Evolutionary conservation across 2,329 filamentous ascomycete genomes (phyloP).

Genomic region (Tolypocladium inflatum): DNA sequence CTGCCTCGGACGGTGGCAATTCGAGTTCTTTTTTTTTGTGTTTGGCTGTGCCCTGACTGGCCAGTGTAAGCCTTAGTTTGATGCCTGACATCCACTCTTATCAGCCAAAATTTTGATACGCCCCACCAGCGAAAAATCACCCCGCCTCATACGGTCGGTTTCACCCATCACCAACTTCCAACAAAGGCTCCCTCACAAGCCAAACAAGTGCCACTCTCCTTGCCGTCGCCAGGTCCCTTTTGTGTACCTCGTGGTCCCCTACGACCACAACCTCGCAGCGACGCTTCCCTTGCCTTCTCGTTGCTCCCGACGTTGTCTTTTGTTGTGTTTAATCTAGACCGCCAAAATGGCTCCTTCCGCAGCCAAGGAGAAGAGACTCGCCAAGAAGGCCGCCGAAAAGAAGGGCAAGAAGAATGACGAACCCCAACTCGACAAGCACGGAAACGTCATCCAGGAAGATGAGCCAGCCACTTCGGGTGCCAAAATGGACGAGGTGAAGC

Average conservation of each 20-base stretch:
- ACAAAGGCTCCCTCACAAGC: constrained; percentile 2
- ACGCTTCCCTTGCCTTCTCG: not conserved
- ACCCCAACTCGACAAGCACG: constrained; percentile 53
- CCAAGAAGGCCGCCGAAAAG: constrained; percentile 62
- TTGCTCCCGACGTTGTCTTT: constrained; percentile 1
- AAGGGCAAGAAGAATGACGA: constrained; percentile 69
- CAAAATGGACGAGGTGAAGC: constrained; percentile 74
- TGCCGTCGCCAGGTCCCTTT: not conserved
- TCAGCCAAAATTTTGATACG: constrained; percentile 25
- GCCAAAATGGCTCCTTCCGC: constrained; percentile 52
- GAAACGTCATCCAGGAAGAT: constrained; percentile 45
- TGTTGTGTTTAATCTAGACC: constrained; percentile 6
- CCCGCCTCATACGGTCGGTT: constrained; percentile 21
- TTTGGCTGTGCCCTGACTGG: constrained; percentile 2
- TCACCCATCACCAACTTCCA: constrained; percentile 8
- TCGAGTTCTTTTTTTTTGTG: not conserved
- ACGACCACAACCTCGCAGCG: not conserved
- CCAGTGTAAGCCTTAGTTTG: constrained; percentile 23
- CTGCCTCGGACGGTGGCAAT: not conserved
- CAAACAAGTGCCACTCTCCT: not conserved
- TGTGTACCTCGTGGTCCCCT: not conserved
- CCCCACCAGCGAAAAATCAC: constrained; percentile 30
- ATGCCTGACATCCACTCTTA: constrained; percentile 20
- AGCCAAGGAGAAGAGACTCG: constrained; percentile 63
- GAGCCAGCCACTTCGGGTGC: constrained; percentile 60